These are phyloP conservation scores for Sordariomycetes sp. DNA, from an alignment of 2,329 filamentous ascomycete species.

Conservation along the genomic window DNA sequence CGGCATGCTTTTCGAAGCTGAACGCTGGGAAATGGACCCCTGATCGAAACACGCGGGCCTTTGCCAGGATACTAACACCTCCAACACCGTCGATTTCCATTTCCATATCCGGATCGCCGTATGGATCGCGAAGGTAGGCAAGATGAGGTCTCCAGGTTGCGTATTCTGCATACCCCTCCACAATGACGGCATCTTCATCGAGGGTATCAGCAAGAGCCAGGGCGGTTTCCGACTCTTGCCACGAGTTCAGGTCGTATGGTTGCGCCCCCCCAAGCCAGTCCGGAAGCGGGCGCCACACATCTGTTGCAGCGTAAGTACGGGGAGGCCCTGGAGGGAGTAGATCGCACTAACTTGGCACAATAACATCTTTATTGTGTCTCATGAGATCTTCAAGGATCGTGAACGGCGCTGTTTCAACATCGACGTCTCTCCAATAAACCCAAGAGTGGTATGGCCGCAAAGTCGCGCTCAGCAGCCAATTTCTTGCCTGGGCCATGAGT, in stretches of 20 bases:
- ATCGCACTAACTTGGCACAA: slow-evolving; percentile 78
- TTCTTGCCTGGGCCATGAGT: slow-evolving; percentile 93
- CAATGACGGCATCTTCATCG: slow-evolving; percentile 96
- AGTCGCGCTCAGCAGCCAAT: slow-evolving; percentile 91
- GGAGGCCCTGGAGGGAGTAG: neutral
- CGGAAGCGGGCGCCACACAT: slow-evolving; percentile 96
- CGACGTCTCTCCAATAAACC: slow-evolving; percentile 99
- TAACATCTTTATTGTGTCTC: slow-evolving; percentile 97
- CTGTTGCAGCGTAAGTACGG: slow-evolving; percentile 27
- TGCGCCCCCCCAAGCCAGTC: slow-evolving; percentile 98
- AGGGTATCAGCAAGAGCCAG: slow-evolving; percentile 85
- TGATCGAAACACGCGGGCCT: slow-evolving; percentile 86
- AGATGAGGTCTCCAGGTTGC: slow-evolving; percentile 96
- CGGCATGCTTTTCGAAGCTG: slow-evolving; percentile 95
- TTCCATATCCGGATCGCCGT: slow-evolving; percentile 96
- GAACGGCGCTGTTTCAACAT: slow-evolving; percentile 93
- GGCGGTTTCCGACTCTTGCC: slow-evolving; percentile 97
- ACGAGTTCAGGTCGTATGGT: slow-evolving; percentile 95
- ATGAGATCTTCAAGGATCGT: slow-evolving; percentile 96
- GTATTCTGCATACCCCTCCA: slow-evolving; percentile 97
- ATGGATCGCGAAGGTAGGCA: slow-evolving; percentile 90
- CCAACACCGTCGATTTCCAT: slow-evolving; percentile 99
- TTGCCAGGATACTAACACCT: slow-evolving; percentile 92
- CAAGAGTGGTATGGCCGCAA: slow-evolving; percentile 91
- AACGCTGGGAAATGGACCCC: slow-evolving; percentile 97